Evolutionary conservation across 257 asterid species (phyloP).

Genomic region (Gynochthodes officinalis): DNA sequence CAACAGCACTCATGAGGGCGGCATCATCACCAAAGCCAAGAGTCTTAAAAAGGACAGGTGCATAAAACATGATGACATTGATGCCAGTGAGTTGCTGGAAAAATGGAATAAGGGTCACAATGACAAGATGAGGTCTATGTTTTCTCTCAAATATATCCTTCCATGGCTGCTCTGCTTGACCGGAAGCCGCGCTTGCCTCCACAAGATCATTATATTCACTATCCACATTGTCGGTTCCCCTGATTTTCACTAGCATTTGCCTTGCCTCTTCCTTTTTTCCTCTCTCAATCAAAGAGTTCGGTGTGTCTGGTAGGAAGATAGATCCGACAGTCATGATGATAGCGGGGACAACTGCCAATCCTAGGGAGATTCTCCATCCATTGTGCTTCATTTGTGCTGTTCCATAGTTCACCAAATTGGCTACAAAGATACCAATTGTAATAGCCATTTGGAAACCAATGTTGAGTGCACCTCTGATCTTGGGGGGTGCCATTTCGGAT

Average conservation of each 20-base stretch:
- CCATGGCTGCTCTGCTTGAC: slow-evolving; percentile 28
- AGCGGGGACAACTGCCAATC: slow-evolving; percentile 50
- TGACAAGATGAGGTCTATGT: slow-evolving; percentile 47
- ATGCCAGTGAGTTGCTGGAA: slow-evolving; percentile 60
- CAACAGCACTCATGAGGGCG: slow-evolving; percentile 46
- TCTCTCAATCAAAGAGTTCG: slow-evolving; percentile 49
- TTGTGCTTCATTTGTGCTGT: slow-evolving; percentile 31
- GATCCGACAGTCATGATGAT: slow-evolving; percentile 48
- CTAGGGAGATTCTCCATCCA: slow-evolving; percentile 60
- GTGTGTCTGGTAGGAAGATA: slow-evolving; percentile 52
- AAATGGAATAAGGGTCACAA: slow-evolving; percentile 42
- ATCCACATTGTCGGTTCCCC: slow-evolving; percentile 37
- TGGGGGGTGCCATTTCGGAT: slow-evolving; percentile 68
- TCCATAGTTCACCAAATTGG: slow-evolving; percentile 53
- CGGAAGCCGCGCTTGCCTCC: slow-evolving; percentile 48
- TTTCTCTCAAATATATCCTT: slow-evolving; percentile 14
- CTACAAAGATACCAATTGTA: slow-evolving; percentile 40
- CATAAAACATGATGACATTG: slow-evolving; percentile 60
- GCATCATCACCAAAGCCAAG: slow-evolving; percentile 52
- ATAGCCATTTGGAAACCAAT: slow-evolving; percentile 55
- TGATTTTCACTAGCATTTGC: slow-evolving; percentile 28
- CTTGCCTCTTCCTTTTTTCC: slow-evolving; percentile 40
- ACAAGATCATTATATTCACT: slow-evolving; percentile 40
- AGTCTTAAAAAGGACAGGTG: slow-evolving; percentile 62
- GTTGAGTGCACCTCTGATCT: slow-evolving; percentile 61